Evolutionary conservation across 139 green algal species (phyloP).

Genomic region (Nannochloris sp.): DNA sequence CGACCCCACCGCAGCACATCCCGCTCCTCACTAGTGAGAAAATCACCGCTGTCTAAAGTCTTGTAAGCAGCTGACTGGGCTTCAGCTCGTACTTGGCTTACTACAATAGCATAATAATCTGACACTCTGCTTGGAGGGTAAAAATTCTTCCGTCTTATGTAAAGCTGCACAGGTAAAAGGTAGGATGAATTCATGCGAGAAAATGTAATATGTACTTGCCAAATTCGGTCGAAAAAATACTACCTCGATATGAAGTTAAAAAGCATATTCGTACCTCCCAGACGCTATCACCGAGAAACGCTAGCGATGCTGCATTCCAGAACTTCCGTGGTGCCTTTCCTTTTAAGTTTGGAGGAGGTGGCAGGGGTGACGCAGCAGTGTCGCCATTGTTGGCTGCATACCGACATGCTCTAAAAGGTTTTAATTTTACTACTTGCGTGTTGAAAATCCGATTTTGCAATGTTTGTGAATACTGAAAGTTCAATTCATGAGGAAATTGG

Average conservation of each 20-base stretch:
- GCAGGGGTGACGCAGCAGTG: conserved; percentile 4
- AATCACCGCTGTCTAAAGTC: conserved; percentile 18
- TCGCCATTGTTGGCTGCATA: background rate
- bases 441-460: no score
- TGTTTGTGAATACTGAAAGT: no score
- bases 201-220: conserved; percentile 1
- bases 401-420: no score
- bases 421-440: no score
- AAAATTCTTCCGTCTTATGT: conserved; percentile 41
- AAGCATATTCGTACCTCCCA: conserved; percentile 34
- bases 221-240: no score
- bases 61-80: conserved; percentile 32
- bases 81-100: conserved; percentile 43
- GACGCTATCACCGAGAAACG: conserved; percentile 50
- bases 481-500: no score
- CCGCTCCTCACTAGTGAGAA: conserved; percentile 33
- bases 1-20: conserved; percentile 55
- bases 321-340: conserved; percentile 19
- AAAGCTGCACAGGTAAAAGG: conserved; percentile 32
- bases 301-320: conserved; percentile 44
- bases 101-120: conserved; percentile 36
- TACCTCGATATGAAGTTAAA: background rate
- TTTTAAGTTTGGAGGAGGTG: conserved; percentile 22
- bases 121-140: conserved; percentile 26
- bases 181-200: background rate